These are phyloP conservation scores for Musa itinerans DNA, from an alignment of 176 grass and related monocot genomes.

Conservation along the genomic window DNA sequence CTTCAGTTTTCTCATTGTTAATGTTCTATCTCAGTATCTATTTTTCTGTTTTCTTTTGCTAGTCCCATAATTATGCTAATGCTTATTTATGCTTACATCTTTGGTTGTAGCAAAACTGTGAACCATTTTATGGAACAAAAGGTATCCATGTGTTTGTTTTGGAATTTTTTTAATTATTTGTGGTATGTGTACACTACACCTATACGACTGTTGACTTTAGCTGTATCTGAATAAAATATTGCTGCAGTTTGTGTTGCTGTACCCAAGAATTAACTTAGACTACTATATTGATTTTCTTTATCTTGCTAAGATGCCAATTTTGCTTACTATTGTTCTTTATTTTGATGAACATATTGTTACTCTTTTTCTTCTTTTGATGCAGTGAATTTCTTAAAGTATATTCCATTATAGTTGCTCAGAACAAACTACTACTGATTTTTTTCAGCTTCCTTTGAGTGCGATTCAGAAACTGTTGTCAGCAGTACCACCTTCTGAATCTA, in stretches of 20 bases:
- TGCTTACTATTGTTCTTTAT: no score
- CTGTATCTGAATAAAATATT: no score
- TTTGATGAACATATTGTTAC: background rate
- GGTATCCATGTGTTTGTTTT: background rate
- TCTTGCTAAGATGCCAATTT: no score
- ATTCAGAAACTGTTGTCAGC: conserved; percentile 67
- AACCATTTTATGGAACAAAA: background rate
- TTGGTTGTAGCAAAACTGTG: background rate
- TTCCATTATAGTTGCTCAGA: background rate
- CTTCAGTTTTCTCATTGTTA: background rate
- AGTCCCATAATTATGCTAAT: background rate
- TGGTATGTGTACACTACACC: no score
- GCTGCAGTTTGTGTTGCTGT: no score
- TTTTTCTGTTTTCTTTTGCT: background rate
- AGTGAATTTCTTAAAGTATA: background rate
- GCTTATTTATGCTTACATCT: background rate
- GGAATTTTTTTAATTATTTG: no score
- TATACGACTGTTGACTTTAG: no score
- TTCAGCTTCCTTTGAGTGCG: conserved; percentile 70
- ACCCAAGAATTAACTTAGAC: no score
- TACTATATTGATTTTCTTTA: no score
- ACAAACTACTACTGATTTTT: conserved; percentile 15
- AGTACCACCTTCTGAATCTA: conserved; percentile 70
- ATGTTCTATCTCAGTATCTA: background rate
- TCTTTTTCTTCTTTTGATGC: background rate